phyloP scores from a whole-genome alignment of 2,329 filamentous ascomycete genomes.

The Alternaria rosae region DNA sequence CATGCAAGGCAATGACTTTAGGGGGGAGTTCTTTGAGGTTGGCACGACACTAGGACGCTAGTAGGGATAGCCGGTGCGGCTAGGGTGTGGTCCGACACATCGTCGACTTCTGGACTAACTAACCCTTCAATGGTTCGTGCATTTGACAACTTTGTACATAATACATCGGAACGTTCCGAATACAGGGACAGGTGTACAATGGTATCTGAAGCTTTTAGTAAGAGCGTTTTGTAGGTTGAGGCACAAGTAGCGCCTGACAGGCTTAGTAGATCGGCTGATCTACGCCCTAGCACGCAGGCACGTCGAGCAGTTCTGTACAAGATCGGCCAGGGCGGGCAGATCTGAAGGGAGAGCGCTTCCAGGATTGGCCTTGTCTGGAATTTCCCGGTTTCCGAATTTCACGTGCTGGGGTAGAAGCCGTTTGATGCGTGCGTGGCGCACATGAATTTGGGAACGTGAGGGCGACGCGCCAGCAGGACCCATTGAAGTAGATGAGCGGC shows the following conservation, averaged over 20 bases:
- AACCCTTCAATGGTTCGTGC: neutral
- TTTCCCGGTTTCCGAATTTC: slow-evolving; percentile 11
- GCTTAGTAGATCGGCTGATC: slow-evolving; percentile 13
- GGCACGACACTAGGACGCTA: neutral
- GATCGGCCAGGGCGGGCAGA: slow-evolving; percentile 26
- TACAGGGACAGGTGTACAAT: neutral
- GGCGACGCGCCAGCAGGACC: slow-evolving; percentile 1
- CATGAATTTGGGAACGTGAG: neutral
- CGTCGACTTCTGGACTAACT: neutral
- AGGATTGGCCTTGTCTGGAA: slow-evolving; percentile 9
- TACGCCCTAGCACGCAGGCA: slow-evolving; percentile 3
- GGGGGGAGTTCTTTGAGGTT: neutral
- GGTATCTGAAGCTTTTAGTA: neutral
- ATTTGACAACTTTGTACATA: neutral
- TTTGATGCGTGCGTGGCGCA: slow-evolving; percentile 6
- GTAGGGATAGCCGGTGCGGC: neutral
- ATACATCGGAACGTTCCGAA: neutral
- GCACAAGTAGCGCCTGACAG: neutral
- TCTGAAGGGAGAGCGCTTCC: slow-evolving; percentile 13
- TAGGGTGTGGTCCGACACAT: neutral
- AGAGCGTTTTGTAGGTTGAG: slow-evolving; percentile 10
- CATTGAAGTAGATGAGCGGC: neutral
- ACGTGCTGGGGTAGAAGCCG: slow-evolving; percentile 1
- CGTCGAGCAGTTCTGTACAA: neutral
- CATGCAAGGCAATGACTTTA: neutral